Percentiles rank a stretch among this genome's conserved stretches.
phyloP scores from a whole-genome alignment of 2,329 filamentous ascomycete genomes.

The Arthrobotrys sphaeroides region DNA sequence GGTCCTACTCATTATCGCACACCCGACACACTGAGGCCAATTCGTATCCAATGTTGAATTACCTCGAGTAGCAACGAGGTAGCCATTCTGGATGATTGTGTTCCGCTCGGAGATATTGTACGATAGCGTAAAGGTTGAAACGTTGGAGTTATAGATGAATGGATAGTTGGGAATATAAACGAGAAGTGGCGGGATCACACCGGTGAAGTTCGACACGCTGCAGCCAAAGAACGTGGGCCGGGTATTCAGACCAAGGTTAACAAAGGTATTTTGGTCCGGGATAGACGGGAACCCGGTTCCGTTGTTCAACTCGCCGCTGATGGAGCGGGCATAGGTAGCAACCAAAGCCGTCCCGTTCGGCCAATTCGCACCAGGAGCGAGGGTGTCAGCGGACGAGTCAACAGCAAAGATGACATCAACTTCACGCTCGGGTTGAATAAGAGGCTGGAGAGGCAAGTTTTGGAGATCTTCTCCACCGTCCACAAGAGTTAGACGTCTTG shows the following conservation, averaged over 20 bases:
- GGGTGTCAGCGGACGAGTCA: slow-evolving; percentile 78
- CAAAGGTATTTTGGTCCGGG: slow-evolving; percentile 78
- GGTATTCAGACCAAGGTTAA: slow-evolving; percentile 78
- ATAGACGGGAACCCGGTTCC: slow-evolving; percentile 76
- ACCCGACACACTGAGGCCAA: slow-evolving; percentile 87
- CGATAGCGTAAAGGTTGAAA: slow-evolving; percentile 76
- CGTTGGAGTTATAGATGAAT: slow-evolving; percentile 79
- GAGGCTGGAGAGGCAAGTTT: slow-evolving; percentile 80
- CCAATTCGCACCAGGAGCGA: slow-evolving; percentile 67
- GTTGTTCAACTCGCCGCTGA: slow-evolving; percentile 67
- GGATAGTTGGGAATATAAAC: slow-evolving; percentile 90
- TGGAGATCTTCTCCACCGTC: slow-evolving; percentile 81
- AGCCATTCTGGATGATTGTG: slow-evolving; percentile 85
- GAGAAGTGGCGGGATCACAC: slow-evolving; percentile 70
- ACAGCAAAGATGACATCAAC: slow-evolving; percentile 85
- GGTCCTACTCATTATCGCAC: slow-evolving; percentile 82
- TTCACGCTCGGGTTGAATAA: slow-evolving; percentile 76
- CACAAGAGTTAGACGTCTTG: slow-evolving; percentile 72
- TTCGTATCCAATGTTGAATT: slow-evolving; percentile 77
- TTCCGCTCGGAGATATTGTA: slow-evolving; percentile 76
- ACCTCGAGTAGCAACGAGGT: slow-evolving; percentile 80
- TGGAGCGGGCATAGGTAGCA: slow-evolving; percentile 75
- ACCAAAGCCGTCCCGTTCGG: slow-evolving; percentile 80
- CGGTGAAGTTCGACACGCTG: slow-evolving; percentile 71
- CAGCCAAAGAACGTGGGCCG: slow-evolving; percentile 84